Base-by-base conservation (phyloP, 495 filamentous ascomycete species). In the Xylaria nigripes region DNA sequence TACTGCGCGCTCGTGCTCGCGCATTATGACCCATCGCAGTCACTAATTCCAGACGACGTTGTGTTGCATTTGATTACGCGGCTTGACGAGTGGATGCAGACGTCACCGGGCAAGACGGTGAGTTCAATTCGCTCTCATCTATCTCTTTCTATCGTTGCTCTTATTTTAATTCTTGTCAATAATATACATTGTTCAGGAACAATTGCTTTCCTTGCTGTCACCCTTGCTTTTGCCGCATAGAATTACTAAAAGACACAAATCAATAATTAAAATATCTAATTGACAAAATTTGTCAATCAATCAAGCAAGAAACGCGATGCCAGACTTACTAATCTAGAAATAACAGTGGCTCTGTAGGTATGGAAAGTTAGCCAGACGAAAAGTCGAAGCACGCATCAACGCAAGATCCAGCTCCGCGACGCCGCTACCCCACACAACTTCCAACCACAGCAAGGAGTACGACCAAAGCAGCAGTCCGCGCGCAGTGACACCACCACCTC, bases 1-100 rank as follows among this genome's bases (percentile, higher is more conserved):
- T 66, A 66, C 32, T 66, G 63, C 25, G 63, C 63, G 10, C 47
- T 66, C 18, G 50, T 63, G 19, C 54, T 66, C 13, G 61, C 63
- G 18, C 63, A 66, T 42, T 61, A 66, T 16, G 61, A 66, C 27
- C 52, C 60, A 7, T 57, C 61, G 15, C 61, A 63, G 27, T 66
- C 63, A 13, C 62, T 56, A 22, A 51, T 66, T 8, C 54, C 63
- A 0, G 54, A 60, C 24, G 53, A 56, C n/a, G 49, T 60, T 13
- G 58, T 61, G 15, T 51, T 63, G 36, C 53, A 58, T 18, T 19
- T 66, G 8, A 58, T 66, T 30, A 58, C 46, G 13, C 52, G 55
- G 12, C 55, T 66, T n/a, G 58, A 66, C 16, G 48, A 57, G 16
- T 66, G 63, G 63, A 55, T 66, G 21, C 57, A 25, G 21, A 59